Conservation (phyloP, 176 grass and related monocot species). For the Tillandsia leiboldiana region DNA sequence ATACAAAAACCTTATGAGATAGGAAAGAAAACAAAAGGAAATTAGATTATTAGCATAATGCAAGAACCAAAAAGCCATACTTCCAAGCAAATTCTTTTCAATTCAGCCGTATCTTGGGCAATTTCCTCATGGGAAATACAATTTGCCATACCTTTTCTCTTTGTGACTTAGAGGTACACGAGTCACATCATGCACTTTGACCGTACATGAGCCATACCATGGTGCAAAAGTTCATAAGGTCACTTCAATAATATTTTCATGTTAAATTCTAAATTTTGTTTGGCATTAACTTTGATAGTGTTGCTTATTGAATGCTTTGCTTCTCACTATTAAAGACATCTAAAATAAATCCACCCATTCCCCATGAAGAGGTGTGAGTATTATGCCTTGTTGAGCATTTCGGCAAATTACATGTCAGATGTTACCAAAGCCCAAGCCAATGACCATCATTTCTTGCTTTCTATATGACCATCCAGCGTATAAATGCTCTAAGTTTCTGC, state of each 20-base stretch:
- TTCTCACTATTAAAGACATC: not conserved
- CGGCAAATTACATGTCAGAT: not conserved
- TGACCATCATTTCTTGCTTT: not conserved
- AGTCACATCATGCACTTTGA: not conserved
- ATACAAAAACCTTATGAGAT: constrained; percentile 2
- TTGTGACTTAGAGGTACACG: not conserved
- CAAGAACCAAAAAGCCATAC: no score
- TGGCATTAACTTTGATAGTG: not conserved
- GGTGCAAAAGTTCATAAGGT: no score
- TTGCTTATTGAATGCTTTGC: not conserved
- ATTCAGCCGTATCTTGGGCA: not conserved
- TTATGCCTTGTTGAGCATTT: not conserved
- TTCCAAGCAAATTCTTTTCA: not conserved
- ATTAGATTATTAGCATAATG: not conserved
- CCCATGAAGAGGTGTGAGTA: not conserved
- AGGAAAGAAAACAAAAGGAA: constrained; percentile 5
- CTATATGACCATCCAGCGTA: not conserved
- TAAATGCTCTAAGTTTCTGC: not conserved
- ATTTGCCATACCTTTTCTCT: not conserved
- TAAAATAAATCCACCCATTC: not conserved
- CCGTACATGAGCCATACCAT: no score
- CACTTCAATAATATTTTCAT: no score
- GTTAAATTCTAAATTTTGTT: no score
- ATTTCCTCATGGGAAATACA: not conserved
- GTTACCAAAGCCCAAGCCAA: not conserved